Evolutionary conservation across 2,329 filamentous ascomycete genomes (phyloP).

Genomic region (Nemania abortiva): DNA sequence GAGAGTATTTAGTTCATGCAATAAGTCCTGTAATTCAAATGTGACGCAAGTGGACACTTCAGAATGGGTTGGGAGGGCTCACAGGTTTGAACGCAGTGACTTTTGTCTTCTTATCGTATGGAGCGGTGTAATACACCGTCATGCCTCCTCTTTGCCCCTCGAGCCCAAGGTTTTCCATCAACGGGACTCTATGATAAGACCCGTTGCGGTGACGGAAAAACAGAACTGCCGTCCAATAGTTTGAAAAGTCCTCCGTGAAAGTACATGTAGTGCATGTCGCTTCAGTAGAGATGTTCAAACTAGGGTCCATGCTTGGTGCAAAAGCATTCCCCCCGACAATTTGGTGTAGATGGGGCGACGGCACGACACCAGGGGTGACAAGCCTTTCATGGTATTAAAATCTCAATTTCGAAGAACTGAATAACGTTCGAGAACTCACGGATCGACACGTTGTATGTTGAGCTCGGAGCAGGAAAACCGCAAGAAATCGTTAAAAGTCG

Average conservation of each 20-base stretch:
- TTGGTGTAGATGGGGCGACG: slow-evolving; percentile 9
- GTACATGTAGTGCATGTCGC: slow-evolving; percentile 12
- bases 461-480: slow-evolving; percentile 12
- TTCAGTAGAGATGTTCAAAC: slow-evolving; percentile 12
- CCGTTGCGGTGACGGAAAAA: slow-evolving; percentile 4
- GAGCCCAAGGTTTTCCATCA: slow-evolving; percentile 13
- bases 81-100: slow-evolving; percentile 10
- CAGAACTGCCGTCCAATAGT: not conserved
- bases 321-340: slow-evolving; percentile 11
- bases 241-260: not conserved
- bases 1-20: not conserved
- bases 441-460: slow-evolving; percentile 10
- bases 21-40: not conserved
- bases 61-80: not conserved
- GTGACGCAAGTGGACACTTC: not conserved
- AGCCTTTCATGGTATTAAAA: not conserved
- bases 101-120: slow-evolving; percentile 13
- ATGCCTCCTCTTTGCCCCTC: slow-evolving; percentile 11
- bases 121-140: slow-evolving; percentile 6
- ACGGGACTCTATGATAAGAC: slow-evolving; percentile 1
- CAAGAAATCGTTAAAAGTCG: slow-evolving; percentile 3
- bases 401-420: not conserved
- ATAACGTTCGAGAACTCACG: not conserved
- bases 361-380: not conserved
- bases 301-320: slow-evolving; percentile 9